Evolutionary conservation across 352 stramenopile genomes (phyloP).

Genomic region (Globisporangium viniferum): DNA sequence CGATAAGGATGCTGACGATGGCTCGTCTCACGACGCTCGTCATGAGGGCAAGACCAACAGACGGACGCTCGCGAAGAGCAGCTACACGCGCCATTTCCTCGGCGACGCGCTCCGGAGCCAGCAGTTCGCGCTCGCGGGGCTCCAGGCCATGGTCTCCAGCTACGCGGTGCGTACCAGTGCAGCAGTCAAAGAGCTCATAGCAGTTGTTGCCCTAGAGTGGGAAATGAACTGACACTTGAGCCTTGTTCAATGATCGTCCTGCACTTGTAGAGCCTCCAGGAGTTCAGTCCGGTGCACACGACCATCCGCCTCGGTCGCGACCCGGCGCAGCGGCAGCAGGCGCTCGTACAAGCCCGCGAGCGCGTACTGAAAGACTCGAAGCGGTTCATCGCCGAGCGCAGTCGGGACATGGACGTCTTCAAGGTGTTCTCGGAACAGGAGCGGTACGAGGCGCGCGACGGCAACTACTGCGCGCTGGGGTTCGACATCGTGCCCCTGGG

Average conservation of each 20-base stretch:
- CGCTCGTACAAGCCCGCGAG: conserved; percentile 23
- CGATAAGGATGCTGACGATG: not conserved
- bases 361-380: conserved; percentile 20
- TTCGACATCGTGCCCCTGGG: conserved; percentile 38
- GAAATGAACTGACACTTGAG: too few relatives aligned
- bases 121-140: conserved; percentile 8
- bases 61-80: conserved; percentile 4
- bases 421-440: conserved; percentile 32
- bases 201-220: too few relatives aligned
- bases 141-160: conserved; percentile 11
- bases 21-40: too few relatives aligned
- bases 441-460: conserved; percentile 27
- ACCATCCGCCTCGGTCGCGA: conserved; percentile 30
- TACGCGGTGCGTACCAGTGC: conserved; percentile 5
- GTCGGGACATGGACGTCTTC: conserved; percentile 25
- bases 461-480: conserved; percentile 30
- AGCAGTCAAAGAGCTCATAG: too few relatives aligned
- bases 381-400: conserved; percentile 29
- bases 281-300: conserved; percentile 34
- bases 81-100: conserved; percentile 2
- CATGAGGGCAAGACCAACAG: too few relatives aligned
- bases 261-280: conserved; percentile 23
- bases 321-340: conserved; percentile 19
- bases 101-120: conserved; percentile 10
- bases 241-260: not conserved